Evolutionary conservation across 768 basidiomycete genomes (phyloP).

Genomic region (Galerina sulciceps): DNA sequence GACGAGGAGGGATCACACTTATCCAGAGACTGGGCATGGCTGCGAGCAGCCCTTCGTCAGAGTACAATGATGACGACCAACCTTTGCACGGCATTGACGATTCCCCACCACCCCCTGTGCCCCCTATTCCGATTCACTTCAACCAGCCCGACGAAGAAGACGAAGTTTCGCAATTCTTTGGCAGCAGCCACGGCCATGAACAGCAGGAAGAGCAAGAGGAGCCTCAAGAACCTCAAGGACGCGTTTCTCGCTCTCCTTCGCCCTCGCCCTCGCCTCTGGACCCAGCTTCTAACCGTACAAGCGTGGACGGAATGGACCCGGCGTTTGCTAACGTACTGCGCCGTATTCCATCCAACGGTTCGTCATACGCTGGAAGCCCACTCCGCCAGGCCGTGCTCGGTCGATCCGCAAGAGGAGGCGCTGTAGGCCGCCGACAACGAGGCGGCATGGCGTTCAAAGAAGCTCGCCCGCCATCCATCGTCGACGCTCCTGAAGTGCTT

Average conservation of each 20-base stretch:
- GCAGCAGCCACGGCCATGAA: slow-evolving; percentile 27
- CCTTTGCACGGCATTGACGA: slow-evolving; percentile 27
- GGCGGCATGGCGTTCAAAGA: slow-evolving; percentile 76
- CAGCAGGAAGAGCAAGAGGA: slow-evolving; percentile 31
- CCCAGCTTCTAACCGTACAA: slow-evolving; percentile 62
- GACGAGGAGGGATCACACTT: slow-evolving; percentile 57
- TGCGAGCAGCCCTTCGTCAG: slow-evolving; percentile 53
- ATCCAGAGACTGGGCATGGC: slow-evolving; percentile 68
- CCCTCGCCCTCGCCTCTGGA: slow-evolving; percentile 34
- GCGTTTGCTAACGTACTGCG: slow-evolving; percentile 79
- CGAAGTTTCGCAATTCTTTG: slow-evolving; percentile 40
- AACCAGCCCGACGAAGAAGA: slow-evolving; percentile 41
- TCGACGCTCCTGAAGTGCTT: slow-evolving; percentile 74
- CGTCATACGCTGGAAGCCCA: slow-evolving; percentile 57
- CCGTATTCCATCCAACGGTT: slow-evolving; percentile 52
- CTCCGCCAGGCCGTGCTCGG: slow-evolving; percentile 62
- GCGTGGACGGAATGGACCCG: slow-evolving; percentile 89
- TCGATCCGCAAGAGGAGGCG: slow-evolving; percentile 53
- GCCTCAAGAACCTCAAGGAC: slow-evolving; percentile 20
- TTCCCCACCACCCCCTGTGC: slow-evolving; percentile 43
- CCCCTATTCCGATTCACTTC: slow-evolving; percentile 42
- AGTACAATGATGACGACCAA: slow-evolving; percentile 45
- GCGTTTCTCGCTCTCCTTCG: slow-evolving; percentile 32
- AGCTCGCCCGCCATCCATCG: slow-evolving; percentile 69
- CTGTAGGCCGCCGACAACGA: slow-evolving; percentile 55